Conservation (phyloP, 768 basidiomycete genomes). For the Erythrobasidium yunnanense region DNA sequence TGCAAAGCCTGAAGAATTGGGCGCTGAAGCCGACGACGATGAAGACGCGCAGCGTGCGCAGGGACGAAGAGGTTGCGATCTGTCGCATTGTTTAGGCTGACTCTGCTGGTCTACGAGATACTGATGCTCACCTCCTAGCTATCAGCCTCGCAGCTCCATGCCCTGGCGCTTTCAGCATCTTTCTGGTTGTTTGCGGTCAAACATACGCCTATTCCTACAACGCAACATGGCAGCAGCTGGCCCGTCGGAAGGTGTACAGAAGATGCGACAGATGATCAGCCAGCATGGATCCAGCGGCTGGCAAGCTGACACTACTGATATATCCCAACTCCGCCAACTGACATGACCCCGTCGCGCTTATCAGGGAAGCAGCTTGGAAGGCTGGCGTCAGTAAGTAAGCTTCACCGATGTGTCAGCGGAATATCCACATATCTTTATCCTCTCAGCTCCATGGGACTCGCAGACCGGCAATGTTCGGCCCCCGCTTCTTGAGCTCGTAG, state of each 20-base stretch:
- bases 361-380: slow-evolving; percentile 43
- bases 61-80: no score
- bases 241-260: neutral
- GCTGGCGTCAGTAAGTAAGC: slow-evolving; percentile 41
- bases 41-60: no score
- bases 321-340: neutral
- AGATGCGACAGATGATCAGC: slow-evolving; percentile 21
- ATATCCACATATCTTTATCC: neutral
- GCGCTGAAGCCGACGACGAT: no score
- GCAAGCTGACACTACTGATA: neutral
- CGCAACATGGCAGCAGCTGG: neutral
- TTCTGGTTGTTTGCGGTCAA: no score
- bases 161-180: no score
- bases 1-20: neutral
- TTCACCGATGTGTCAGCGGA: no score
- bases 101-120: no score
- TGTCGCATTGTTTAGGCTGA: no score
- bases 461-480: slow-evolving; percentile 45
- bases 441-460: slow-evolving; percentile 52
- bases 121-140: no score
- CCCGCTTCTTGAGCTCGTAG: slow-evolving; percentile 50
- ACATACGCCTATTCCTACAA: no score
- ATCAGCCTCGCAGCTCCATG: no score
- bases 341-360: neutral
- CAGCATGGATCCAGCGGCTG: slow-evolving; percentile 11